Conservation (phyloP, 139 green algal genomes). For the Eudorina sp. region DNA sequence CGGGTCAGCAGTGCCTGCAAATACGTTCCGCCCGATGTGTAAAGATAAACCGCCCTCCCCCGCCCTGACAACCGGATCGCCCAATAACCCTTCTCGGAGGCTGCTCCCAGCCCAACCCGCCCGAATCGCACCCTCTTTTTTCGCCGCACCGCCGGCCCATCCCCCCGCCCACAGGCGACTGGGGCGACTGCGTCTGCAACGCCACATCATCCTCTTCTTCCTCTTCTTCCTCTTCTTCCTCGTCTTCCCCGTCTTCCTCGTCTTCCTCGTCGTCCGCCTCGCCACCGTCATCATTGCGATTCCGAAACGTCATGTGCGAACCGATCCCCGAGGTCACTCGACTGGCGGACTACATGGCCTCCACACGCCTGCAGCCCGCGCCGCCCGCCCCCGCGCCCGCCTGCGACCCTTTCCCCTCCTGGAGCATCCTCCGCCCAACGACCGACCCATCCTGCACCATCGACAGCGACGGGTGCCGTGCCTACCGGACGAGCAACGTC, state of each 20-base stretch:
- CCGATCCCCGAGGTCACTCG: neutral
- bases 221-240: neutral
- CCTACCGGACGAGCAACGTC: neutral
- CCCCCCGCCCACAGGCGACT: neutral
- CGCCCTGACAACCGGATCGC: no score
- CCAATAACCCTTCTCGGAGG: no score
- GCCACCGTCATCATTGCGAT: neutral
- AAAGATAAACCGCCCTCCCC: no score
- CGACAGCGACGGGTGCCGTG: neutral
- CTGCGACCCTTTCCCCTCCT: slow-evolving; percentile 7
- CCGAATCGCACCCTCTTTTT: no score
- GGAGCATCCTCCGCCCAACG: neutral
- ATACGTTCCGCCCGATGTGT: no score
- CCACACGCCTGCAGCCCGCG: neutral
- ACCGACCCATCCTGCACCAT: neutral
- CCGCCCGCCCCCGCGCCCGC: neutral
- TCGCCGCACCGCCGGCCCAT: no score
- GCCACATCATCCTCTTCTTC: neutral
- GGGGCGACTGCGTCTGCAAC: slow-evolving; percentile 15
- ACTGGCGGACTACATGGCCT: neutral
- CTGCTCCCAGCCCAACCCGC: no score
- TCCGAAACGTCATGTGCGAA: neutral
- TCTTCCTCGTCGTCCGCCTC: neutral
- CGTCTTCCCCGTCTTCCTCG: neutral
- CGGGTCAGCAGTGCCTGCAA: no score